Base-by-base conservation (phyloP, 352 stramenopile genomes). In the Phytophthora fragariaefolia region DNA sequence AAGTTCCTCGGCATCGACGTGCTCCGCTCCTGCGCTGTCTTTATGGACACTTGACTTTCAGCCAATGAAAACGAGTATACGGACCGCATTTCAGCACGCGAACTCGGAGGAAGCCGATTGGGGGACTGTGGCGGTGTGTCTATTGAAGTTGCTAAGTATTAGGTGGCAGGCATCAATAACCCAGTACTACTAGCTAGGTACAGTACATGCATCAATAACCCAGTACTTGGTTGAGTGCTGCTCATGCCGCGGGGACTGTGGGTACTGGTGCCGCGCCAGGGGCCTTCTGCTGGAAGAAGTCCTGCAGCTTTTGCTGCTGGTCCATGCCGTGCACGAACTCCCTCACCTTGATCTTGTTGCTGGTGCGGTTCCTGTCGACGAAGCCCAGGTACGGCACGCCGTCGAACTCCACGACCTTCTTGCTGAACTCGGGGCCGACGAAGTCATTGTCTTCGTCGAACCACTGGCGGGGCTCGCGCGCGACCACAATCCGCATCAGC, bases 391-490 rank as follows among this genome's bases (percentile, higher is more conserved):
- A 91, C n/a, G 85, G 85, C 42, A 93, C 82, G 34, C 82, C 82
- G 26, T 85, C 79, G 43, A 93, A 80, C 51, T 58, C 58, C 8
- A 83, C 64, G 40, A 90, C 76, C 36, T 82, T 83, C 8, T 86
- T 58, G 36, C 76, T 79, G 43, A 93, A 93, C 26, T 86, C 73
- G 23, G 56, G 54, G 12, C 69, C 60, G 50, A 90, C 81, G 71
- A 93, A 93, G 53, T 87, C 78, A 49, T 93, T 91, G 38, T 83
- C 77, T 58, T 87, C 86, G 28, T 91, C 84, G 58, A 92, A 91
- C 86, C 86, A 95, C 48, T 86, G 71, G 42, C 63, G 63, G 50
- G 74, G 67, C 50, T 88, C 77, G 52, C 81, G 79, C 47, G 86
- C 80, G 22, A 92, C 84, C 20, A 90, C 63, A 15, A 77, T 79